Evolutionary conservation across 2,329 filamentous ascomycete genomes (phyloP), one percentile per base, ranked within the genome.

Genomic region (Cercospora sp.): DNA sequence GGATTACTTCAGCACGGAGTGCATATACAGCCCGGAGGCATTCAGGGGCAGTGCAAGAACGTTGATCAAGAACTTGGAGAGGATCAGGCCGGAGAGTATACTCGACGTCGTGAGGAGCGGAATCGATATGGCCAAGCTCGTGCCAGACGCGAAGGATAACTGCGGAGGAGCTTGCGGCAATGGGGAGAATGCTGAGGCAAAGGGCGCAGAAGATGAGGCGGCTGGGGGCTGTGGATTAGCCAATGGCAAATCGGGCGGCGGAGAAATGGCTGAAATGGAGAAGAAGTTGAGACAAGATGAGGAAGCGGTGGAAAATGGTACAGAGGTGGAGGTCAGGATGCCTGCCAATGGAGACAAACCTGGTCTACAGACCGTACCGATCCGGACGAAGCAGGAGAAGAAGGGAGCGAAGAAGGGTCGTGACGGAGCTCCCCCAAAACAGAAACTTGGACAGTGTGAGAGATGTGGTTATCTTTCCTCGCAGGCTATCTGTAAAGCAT

Each of bases 1-100:
- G 71, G 94, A 98, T 78, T 99, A 99, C 81, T 99, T 99, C 81
- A 97, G 90, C 76, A 99, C 95, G 0, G 95, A 99, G 81, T 99
- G 95, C 83, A 93, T 99, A 69, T 99, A 99, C 83, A 97, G 93
- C 64, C 95, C 95, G 0, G 95, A 99, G 80, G 95, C 95, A 2
- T 99, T 99, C 78, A 87, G 95, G 68, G 95, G 95, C 3, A 97
- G 92, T 73, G 95, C 95, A 2, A 87, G 95, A 71, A 92, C 90
- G 28, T 82, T 99, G 67, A 97, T 99, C 80, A 99, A 99, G 82
- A 97, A 94, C 73, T 83, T 99, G 33, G 95, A 99, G 80, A 91
- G 91, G 74, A 92, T 99, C 7, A 87, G 95, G 2, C 94, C 95
- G 1, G 97, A 94, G 75, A 94, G 94, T 3, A 98, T 99, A 62